Percentiles rank a stretch among this genome's conserved stretches.
Conservation (phyloP, 1,284 basidiomycete genomes). For the Apiotrichum veenhuisii region DNA sequence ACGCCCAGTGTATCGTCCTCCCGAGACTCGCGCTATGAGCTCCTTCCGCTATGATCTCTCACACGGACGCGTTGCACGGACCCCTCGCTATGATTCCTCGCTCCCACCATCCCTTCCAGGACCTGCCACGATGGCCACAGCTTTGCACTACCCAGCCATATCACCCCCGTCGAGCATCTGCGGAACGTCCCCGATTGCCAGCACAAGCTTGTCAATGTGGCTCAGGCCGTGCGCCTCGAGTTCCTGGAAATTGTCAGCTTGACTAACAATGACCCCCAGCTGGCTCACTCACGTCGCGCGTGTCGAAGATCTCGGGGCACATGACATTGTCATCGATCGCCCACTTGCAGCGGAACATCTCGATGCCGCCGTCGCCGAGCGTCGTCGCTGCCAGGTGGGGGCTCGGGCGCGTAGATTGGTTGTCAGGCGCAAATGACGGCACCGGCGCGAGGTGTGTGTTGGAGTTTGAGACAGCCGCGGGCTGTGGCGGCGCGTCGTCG, state of each 20-base stretch:
- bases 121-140: too few species aligned
- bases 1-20: too few species aligned
- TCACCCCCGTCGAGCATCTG: background rate
- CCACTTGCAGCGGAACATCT: constrained; percentile 24
- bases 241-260: constrained; percentile 14
- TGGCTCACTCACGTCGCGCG: constrained; percentile 15
- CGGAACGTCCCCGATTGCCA: background rate
- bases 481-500: constrained; percentile 5
- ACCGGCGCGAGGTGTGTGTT: constrained; percentile 1
- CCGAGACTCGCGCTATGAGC: too few species aligned
- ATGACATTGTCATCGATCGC: background rate
- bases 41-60: too few species aligned
- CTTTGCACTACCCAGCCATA: background rate
- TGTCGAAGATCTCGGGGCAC: constrained; percentile 19
- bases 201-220: constrained; percentile 11
- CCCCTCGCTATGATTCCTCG: too few species aligned
- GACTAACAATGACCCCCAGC: too few species aligned
- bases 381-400: constrained; percentile 7
- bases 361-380: constrained; percentile 13
- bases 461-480: background rate
- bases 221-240: constrained; percentile 16
- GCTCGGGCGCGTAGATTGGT: background rate
- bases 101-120: too few species aligned
- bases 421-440: constrained; percentile 10
- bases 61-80: too few species aligned